phyloP scores from a whole-genome alignment of 2,329 filamentous ascomycete species.

The Colletotrichum orbiculare region DNA sequence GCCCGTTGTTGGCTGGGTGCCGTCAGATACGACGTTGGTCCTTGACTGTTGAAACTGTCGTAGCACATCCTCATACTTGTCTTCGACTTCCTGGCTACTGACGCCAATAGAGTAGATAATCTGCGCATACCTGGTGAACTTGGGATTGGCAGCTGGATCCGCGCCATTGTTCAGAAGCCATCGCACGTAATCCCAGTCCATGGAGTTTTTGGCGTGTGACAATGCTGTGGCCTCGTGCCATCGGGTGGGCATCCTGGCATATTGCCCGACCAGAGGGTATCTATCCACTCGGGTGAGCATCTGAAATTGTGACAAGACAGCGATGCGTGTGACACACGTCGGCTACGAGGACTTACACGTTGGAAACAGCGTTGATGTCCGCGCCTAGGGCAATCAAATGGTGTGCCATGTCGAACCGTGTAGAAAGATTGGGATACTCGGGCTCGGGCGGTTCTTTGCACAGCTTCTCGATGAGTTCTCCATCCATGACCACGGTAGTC shows the following conservation, averaged over 20 bases:
- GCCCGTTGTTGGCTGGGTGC: background rate
- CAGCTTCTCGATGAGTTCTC: slow-evolving; percentile 1
- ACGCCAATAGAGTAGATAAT: background rate
- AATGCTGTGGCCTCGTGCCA: slow-evolving; percentile 5
- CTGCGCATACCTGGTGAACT: background rate
- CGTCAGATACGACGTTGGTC: background rate
- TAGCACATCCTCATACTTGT: slow-evolving; percentile 1
- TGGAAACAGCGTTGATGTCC: background rate
- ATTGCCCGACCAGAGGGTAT: slow-evolving; percentile 1
- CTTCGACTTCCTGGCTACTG: background rate
- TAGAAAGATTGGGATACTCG: slow-evolving; percentile 17
- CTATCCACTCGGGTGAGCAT: background rate
- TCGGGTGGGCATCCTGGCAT: background rate
- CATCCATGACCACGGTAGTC: slow-evolving; percentile 2
- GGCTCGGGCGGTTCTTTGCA: background rate
- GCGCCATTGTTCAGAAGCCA: slow-evolving; percentile 4
- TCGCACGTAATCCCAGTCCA: slow-evolving; percentile 4
- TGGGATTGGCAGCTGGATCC: slow-evolving; percentile 5
- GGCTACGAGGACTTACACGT: background rate
- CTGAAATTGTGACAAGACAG: background rate
- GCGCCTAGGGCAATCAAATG: slow-evolving; percentile 4
- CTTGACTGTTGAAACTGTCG: slow-evolving; percentile 1
- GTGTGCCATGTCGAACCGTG: background rate
- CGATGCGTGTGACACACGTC: background rate
- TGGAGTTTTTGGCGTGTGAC: slow-evolving; percentile 5